Evolutionary conservation across 2,329 filamentous ascomycete genomes (phyloP).

Genomic region (Aspergillus flavus): DNA sequence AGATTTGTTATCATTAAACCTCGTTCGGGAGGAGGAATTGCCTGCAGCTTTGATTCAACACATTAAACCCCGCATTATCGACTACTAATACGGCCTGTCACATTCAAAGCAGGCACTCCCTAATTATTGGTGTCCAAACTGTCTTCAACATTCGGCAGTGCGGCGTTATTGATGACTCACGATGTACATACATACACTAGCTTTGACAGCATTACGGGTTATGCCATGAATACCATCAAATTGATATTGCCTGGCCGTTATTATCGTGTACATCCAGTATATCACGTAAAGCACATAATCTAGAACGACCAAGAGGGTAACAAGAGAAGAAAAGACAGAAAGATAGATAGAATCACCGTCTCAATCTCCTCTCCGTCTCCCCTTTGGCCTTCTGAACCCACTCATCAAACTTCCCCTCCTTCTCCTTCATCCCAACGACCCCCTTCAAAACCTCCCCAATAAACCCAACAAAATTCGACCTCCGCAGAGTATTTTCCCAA

Average conservation of each 20-base stretch:
- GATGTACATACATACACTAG: conserved; percentile 17
- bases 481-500: conserved; percentile 89
- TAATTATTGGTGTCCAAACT: conserved; percentile 1
- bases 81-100: conserved; percentile 51
- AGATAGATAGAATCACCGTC: conserved; percentile 19
- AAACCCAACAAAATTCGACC: conserved; percentile 97
- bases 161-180: conserved; percentile 12
- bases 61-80: conserved; percentile 66
- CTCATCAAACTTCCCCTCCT: conserved; percentile 70
- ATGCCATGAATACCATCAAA: background rate
- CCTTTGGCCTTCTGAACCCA: conserved; percentile 72
- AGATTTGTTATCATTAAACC: conserved; percentile 75
- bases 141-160: conserved; percentile 6
- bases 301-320: conserved; percentile 21
- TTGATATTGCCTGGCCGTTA: background rate
- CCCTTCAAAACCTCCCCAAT: conserved; percentile 87
- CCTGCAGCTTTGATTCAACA: conserved; percentile 65
- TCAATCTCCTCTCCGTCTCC: conserved; percentile 45
- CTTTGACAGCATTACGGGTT: conserved; percentile 6
- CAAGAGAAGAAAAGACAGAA: conserved; percentile 17
- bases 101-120: background rate
- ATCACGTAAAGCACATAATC: background rate
- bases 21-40: conserved; percentile 75
- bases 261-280: background rate
- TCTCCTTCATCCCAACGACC: conserved; percentile 74